Base-by-base conservation (phyloP, 2,329 filamentous ascomycete species). In the Parastagonospora avenae region DNA sequence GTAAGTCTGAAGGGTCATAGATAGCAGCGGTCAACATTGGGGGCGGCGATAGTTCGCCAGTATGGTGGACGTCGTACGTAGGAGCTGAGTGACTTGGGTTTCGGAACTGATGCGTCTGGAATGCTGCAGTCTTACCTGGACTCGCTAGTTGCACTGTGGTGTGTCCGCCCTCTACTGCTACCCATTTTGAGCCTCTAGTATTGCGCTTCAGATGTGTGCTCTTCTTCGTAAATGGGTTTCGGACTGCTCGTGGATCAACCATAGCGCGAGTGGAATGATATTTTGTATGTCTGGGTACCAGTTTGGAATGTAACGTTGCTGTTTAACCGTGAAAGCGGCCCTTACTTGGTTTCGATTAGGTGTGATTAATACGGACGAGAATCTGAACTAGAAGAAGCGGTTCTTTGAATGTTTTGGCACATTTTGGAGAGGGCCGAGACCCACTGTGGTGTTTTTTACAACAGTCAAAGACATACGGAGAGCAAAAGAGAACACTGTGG, bases 191-290 rank as follows among this genome's bases (percentile, higher is more conserved):
- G 27, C 46, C 30, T 6, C 27, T 36, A 10, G 42, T 50, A 28
- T 54, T 52, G 8, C 50, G 37, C 15, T 43, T 42, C 42, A 58
- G 41, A 16, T 28, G 36, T 9, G 36, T 32, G n/a, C 42, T 44
- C 8, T 50, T 38, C 38, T 43, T 56, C 6, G 50, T 46, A 15
- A 52, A 56, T 3, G 57, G 40, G 7, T 52, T 54, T 0, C 28
- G 32, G 24, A 55, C 36, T 52, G 11, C 40, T 39, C 30, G 36
- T 14, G 32, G 27, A 24, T 43, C 41, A 42, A 29, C 28, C 52
- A 54, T 52, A 12, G 6, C 14, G 14, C n/a, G 29, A 8, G 16
- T 45, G 16, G 27, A 30, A 11, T n/a, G 19, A 41, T 41, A 14
- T 14, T 29, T 30, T 41, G 8, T 8, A 28, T 12, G 9, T 8